Evolutionary conservation across 345 rosid genomes (phyloP), one percentile per base, ranked within the genome.

Genomic region (Turnera subulata): DNA sequence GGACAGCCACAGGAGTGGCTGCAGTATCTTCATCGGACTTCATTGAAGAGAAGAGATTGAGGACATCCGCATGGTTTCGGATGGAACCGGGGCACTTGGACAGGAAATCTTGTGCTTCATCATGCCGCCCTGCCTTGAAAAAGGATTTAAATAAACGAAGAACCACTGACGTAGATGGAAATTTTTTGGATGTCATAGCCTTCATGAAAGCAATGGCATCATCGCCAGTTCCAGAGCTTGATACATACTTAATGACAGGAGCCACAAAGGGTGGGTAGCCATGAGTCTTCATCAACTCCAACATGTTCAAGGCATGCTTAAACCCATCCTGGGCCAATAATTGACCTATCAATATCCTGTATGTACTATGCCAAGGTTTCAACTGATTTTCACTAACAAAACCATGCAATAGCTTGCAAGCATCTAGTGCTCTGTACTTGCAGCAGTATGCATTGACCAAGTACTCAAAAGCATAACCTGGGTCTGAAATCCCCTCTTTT

Each of bases 211-310:
- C 69, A 47, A 80, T 58, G 37, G 92, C 97, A 63, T 84, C 88
- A 2, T 74, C 82, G 35, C 78, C 68, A 46, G 76, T 77, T 68
- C 96, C 99, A 18, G 65, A 73, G 76, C 59, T 81, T 11, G 97
- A 93, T 65, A 85, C 63, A 71, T 85, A 67, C 51, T 64, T 75
- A 33, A 89, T 63, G 56, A 85, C 79, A 11, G 99, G 92, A 56
- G 80, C 84, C 43, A 82, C n/a, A 74, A 65, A 78, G 53, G 97
- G 95, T 39, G 93, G 95, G 69, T 73, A 80, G 26, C 93, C 97
- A 37, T 84, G 78, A 67, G 59, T 69, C 73, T 77, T 86, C 98
- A 92, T 92, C 68, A 81, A 62, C 44, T 73, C 68, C 64, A 89
- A 50, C 26, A 89, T 73, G 65, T 56, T 70, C 69, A 86, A 68